Base-by-base conservation (phyloP, 2,329 filamentous ascomycete genomes). In the Colletotrichum sp. region DNA sequence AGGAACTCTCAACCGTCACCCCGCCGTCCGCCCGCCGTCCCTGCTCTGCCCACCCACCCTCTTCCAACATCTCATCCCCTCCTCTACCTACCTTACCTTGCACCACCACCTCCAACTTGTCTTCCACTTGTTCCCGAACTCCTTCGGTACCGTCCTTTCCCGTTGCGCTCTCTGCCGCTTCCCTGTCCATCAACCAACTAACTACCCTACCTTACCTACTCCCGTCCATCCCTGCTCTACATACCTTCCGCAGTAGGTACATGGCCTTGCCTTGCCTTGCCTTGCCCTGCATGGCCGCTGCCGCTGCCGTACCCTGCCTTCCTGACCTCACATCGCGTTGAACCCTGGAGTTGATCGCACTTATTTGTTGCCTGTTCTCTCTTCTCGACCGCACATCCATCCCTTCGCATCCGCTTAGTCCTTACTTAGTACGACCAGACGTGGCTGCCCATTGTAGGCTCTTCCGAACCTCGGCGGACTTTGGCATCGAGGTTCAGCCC, bases 121-220 rank as follows among this genome's bases (percentile, higher is more conserved):
- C 61, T 68, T 68, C 66, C 71, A 74, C 26, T 64, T 30, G 57
- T 70, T 74, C 66, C 71, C 71, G 71, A 73, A 73, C 71, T 43
- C 26, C 66, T 63, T 34, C 66, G 43, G 71, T 52, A 34, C 66
- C 66, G 18, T n/a, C 66, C 66, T 32, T 21, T 58, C 32, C 71
- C 58, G 58, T 70, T 36, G 57, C 57, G 26, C 43, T 43, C 38
- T 28, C 21, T 71, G 18, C 61, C 32, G 24, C 38, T 38, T 69
- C 16, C 71, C 43, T 70, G 34, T 60, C 66, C 64, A 66, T 48
- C 43, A 52, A 52, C 43, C 10, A 48, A 48, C 38, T n/a, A n/a
- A n/a, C 38, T 30, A 61, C 57, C 57, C 26, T 57, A 13, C 57
- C 57, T 28, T n/a, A 30, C 58, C 58, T 61, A 32, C n/a, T 52